Evolutionary conservation across 2,329 filamentous ascomycete genomes (phyloP), one percentile per base, ranked within the genome.

Genomic region (Colletotrichum liaoningense): DNA sequence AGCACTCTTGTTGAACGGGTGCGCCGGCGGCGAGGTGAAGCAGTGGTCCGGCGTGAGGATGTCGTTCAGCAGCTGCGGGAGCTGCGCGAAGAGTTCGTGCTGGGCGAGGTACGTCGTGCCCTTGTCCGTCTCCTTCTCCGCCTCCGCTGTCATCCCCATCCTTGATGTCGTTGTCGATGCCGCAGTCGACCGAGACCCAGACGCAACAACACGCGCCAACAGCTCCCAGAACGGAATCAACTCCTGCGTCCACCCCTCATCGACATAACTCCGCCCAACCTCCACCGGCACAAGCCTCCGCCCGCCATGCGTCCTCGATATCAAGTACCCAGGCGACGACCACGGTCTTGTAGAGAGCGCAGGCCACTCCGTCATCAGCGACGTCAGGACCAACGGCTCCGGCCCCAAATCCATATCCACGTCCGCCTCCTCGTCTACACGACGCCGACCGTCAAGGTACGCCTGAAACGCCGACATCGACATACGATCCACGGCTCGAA

Each of bases 281-380:
- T 98, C 95, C 3, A 98, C 89, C 0, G 96, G 96, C 0, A 98
- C 94, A 0, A 98, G 88, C 12, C 97, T 88, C 38, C 92, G 87
- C 0, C 97, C 97, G 3, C 86, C 89, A 46, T 98, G 90, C 0
- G 95, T 98, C 68, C 86, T 88, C 12, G 89, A 87, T 12, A 95
- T 86, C 69, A 98, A 90, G 81, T 98, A 98, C 0, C 85, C 84
- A 0, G 92, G 91, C n/a, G 87, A 90, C 9, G 84, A 87, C 97
- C 97, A 99, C 0, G 91, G 89, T 1, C 87, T 86, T 0, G 87
- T 84, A 2, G 85, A 86, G n/a, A 93, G 82, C 0, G 96, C 95
- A 0, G 95, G 95, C 96, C 96, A 98, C 76, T 91, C 83, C 0
- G 87, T 81, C 2, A 94, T 86, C 1, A 92, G 84, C 64, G 89